A percentile compares a stretch with the other conserved stretches of the same genome.
Conservation (phyloP, 352 stramenopile species). For the Phytophthora crassamura region DNA sequence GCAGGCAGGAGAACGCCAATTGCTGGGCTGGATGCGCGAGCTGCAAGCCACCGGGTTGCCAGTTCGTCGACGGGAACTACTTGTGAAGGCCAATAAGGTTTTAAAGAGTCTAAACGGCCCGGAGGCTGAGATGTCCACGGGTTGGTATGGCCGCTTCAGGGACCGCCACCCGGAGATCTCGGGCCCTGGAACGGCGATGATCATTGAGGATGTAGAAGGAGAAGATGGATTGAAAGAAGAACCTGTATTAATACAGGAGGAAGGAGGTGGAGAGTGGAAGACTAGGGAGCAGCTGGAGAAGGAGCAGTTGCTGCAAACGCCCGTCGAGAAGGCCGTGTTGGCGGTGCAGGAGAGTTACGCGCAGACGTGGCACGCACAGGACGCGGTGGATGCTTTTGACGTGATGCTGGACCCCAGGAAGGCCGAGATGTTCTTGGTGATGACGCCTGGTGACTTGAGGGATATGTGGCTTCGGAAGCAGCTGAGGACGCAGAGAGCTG, state of each 20-base stretch:
- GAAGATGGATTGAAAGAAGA: not conserved
- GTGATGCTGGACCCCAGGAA: slow-evolving; percentile 33
- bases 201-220: not conserved
- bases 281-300: slow-evolving; percentile 1
- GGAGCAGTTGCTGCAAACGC: slow-evolving; percentile 2
- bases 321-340: slow-evolving; percentile 24
- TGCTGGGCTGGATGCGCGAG: slow-evolving; percentile 26
- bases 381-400: slow-evolving; percentile 35
- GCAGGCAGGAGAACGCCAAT: slow-evolving; percentile 9
- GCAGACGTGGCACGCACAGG: slow-evolving; percentile 8
- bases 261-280: slow-evolving; percentile 4
- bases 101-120: slow-evolving; percentile 3
- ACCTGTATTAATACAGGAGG: not conserved
- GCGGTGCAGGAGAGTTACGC: slow-evolving; percentile 28
- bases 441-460: slow-evolving; percentile 18
- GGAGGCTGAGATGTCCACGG: slow-evolving; percentile 15
- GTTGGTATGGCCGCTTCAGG: slow-evolving; percentile 29
- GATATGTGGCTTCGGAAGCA: slow-evolving; percentile 35
- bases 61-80: slow-evolving; percentile 19
- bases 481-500: slow-evolving; percentile 8
- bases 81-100: slow-evolving; percentile 28
- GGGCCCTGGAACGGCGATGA: slow-evolving; percentile 11
- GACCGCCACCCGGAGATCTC: slow-evolving; percentile 25
- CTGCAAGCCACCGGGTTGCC: slow-evolving; percentile 19
- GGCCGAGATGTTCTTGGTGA: slow-evolving; percentile 27